Base-by-base conservation (phyloP, 768 basidiomycete genomes). In the Boletus patriciae region DNA sequence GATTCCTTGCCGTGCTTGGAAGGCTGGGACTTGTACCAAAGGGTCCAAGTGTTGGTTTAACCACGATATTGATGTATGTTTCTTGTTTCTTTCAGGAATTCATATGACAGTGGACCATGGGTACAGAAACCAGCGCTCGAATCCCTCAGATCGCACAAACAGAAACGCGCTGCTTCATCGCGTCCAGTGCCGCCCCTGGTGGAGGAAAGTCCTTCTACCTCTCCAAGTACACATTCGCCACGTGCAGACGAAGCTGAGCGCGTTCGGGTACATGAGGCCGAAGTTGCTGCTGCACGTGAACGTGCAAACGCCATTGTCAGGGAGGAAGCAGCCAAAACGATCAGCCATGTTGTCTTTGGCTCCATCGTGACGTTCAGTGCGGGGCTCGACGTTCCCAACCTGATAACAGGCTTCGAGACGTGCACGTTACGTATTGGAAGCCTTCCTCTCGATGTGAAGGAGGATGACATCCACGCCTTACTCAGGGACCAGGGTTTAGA, bases 341-440 rank as follows among this genome's bases (percentile, higher is more conserved):
- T 77, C 12, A 78, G 70, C 52, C 74, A 74, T 47, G 58, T 80
- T n/a, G 76, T 83, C 16, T 72, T 73, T 19, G 78, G 77, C 8
- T 78, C 76, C 43, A 69, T 84, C 41, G 77, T 81, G 19, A 80
- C 80, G 3, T 84, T 74, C 41, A 73, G 73, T 29, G 77, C 81
- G 3, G 84, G 84, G 6, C 64, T 82, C 36, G 69, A 76, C n/a
- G 70, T 86, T 38, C 68, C 67, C 38, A 64, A 71, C 33, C 58
- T 83, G 31, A 65, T 81, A 27, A 73, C 78, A 18, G 83, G 81
- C 5, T 84, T 82, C 58, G 81, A 86, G 41, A 76, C 79, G 7
- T 81, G 79, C 61, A 73, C 74, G 11, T 65, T 86, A 25, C 76
- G 66, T 2, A 68, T 86, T 45, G 73, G 69, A 49, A 78, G 78